Percentiles rank a stretch among this genome's conserved stretches.
Evolutionary conservation across 805 yeast species (phyloP).

Genomic region (Danielozyma ontarioensis): DNA sequence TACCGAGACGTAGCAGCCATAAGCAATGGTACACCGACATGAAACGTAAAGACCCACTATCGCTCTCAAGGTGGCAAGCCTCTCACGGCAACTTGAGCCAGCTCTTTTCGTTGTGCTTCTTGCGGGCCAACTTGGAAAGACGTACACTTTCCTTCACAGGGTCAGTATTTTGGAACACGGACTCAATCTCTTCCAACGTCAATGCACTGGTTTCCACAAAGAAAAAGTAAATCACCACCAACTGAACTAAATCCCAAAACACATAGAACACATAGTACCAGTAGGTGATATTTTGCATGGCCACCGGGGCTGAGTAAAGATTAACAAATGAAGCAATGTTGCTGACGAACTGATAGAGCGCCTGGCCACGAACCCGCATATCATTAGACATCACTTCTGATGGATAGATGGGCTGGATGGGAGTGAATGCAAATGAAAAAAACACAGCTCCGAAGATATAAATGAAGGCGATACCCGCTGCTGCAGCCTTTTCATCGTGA

Average conservation of each 20-base stretch:
- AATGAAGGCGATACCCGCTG: background rate
- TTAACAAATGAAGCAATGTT: background rate
- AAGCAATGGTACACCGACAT: no score
- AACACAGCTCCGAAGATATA: background rate
- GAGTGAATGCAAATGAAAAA: background rate
- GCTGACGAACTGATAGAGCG: background rate
- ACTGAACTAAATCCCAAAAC: background rate
- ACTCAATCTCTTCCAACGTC: conserved; percentile 3
- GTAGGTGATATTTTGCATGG: conserved; percentile 1
- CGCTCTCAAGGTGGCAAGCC: no score
- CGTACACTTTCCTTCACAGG: conserved; percentile 1
- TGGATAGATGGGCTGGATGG: background rate
- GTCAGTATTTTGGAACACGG: background rate
- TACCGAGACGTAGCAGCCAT: no score
- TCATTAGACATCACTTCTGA: conserved; percentile 1
- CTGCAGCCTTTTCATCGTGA: background rate
- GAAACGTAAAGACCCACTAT: no score
- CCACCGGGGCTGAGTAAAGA: background rate
- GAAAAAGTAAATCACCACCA: background rate
- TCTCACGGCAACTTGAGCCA: no score
- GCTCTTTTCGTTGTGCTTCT: background rate
- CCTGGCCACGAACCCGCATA: conserved; percentile 1
- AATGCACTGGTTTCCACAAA: conserved; percentile 1
- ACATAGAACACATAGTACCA: conserved; percentile 1
- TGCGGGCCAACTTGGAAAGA: background rate